These are phyloP conservation scores for Mycosphaerella sp. DNA, from an alignment of 2,329 filamentous ascomycete genomes.

Conservation along the genomic window DNA sequence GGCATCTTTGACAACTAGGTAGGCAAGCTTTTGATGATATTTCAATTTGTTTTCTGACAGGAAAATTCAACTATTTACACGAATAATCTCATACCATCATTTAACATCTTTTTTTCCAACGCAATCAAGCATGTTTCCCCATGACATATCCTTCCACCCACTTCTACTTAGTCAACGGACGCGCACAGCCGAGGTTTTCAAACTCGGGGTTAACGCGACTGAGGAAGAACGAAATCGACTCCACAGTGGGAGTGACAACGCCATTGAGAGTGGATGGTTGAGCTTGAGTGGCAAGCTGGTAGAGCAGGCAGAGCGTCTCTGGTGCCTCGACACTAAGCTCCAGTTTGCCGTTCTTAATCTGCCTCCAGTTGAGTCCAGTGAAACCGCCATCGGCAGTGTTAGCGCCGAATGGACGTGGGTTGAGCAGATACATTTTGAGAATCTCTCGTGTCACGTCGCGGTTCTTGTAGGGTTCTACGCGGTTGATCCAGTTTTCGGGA, in stretches of 20 bases:
- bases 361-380: conserved; percentile 33
- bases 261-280: conserved; percentile 37
- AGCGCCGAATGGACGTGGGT: conserved; percentile 33
- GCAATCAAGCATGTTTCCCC: too few species aligned
- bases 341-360: conserved; percentile 39
- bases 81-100: too few species aligned
- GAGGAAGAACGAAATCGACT: conserved; percentile 31
- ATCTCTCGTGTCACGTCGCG: conserved; percentile 37
- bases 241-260: conserved; percentile 36
- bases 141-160: too few species aligned
- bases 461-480: conserved; percentile 34
- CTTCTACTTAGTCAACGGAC: conserved; percentile 17
- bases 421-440: conserved; percentile 36
- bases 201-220: conserved; percentile 31
- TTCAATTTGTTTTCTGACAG: too few species aligned
- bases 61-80: too few species aligned
- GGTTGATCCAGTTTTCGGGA: conserved; percentile 38
- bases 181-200: conserved; percentile 36
- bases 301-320: conserved; percentile 39
- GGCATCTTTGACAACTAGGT: too few species aligned
- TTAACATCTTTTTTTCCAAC: too few species aligned
- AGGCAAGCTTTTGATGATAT: too few species aligned
- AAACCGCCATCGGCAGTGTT: conserved; percentile 11
- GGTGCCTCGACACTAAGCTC: conserved; percentile 23
- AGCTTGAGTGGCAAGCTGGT: conserved; percentile 38